phyloP scores from a whole-genome alignment of 805 yeast genomes.

The Cyberlindnera nakhonratchasimensis region DNA sequence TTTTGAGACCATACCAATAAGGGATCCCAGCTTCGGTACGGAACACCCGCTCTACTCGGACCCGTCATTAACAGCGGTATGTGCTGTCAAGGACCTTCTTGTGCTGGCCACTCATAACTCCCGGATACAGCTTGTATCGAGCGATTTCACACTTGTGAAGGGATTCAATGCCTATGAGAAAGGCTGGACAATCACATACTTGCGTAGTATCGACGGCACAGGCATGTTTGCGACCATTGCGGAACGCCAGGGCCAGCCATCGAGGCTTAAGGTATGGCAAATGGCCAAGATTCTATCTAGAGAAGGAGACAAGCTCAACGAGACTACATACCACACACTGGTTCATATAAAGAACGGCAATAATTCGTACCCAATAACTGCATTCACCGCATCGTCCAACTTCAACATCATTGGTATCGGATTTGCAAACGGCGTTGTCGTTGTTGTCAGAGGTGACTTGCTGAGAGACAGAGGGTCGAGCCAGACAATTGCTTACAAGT shows the following conservation, averaged over 20 bases:
- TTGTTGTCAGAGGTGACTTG: constrained; percentile 83
- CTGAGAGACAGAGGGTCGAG: constrained; percentile 86
- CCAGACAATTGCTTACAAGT: constrained; percentile 73
- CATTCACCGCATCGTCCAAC: constrained; percentile 50
- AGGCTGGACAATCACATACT: constrained; percentile 59
- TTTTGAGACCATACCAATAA: constrained; percentile 76
- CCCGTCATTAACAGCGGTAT: constrained; percentile 61
- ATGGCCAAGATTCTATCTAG: constrained; percentile 43
- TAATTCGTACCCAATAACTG: constrained; percentile 75
- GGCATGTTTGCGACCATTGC: constrained; percentile 67
- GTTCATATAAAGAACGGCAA: constrained; percentile 66
- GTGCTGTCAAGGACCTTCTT: constrained; percentile 54
- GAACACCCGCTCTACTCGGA: constrained; percentile 73
- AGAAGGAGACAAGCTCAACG: constrained; percentile 32
- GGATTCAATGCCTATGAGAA: constrained; percentile 62
- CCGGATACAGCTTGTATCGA: constrained; percentile 52
- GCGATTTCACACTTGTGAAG: constrained; percentile 42
- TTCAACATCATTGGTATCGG: constrained; percentile 72
- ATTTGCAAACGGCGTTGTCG: constrained; percentile 77
- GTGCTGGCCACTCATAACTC: constrained; percentile 56
- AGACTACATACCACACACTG: constrained; percentile 51
- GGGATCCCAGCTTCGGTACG: constrained; percentile 73
- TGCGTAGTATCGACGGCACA: constrained; percentile 46
- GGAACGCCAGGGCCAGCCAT: constrained; percentile 69
- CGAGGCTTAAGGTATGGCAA: constrained; percentile 71